Base-by-base conservation (phyloP, 768 basidiomycete genomes). In the Hygrocybe coccinea region DNA sequence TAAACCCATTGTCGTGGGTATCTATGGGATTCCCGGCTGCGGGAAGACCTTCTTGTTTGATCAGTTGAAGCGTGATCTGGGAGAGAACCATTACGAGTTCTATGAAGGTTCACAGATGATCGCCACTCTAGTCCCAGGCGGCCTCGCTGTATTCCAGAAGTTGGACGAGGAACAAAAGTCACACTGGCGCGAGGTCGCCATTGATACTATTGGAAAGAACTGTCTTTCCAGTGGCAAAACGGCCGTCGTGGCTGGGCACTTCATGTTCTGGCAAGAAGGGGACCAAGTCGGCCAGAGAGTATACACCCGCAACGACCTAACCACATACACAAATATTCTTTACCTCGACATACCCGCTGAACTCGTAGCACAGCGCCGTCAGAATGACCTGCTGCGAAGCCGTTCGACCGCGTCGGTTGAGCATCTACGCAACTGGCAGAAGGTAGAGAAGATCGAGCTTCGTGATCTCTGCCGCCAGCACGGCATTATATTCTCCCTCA, bases 171-270 rank as follows among this genome's bases (percentile, higher is more conserved):
- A 21, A 35, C 48, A 64, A 15, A 64, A 64, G 53, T 39, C 37
- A 3, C 22, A 10, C 34, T 59, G 50, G 45, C 64, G 63, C 50
- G 58, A 60, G 50, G 36, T 38, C 19, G 61, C 63, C 33, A 64
- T 65, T 36, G 8, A 49, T 5, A 46, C 56, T 38, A 64, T 64
- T 55, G 53, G n/a, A 43, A 56, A 56, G 48, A 48, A 56, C 19
- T 62, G 59, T 41, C 24, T 58, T n/a, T 15, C 44, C 21, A 59
- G 51, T 49, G 59, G 59, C 52, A 52, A 60, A 54, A 47, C 58
- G 19, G 64, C 52, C 35, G 52, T 65, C 17, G 63, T 65, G 11
- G 61, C 54, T 44, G 64, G 64, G 11, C 64, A 65, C 53, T 58
- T 57, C 35, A 55, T 60, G 15, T 65, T 65, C 50, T 65, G 64